These are phyloP conservation scores for Fusarium sambucinum DNA, from an alignment of 2,329 filamentous ascomycete genomes.

Conservation along the genomic window DNA sequence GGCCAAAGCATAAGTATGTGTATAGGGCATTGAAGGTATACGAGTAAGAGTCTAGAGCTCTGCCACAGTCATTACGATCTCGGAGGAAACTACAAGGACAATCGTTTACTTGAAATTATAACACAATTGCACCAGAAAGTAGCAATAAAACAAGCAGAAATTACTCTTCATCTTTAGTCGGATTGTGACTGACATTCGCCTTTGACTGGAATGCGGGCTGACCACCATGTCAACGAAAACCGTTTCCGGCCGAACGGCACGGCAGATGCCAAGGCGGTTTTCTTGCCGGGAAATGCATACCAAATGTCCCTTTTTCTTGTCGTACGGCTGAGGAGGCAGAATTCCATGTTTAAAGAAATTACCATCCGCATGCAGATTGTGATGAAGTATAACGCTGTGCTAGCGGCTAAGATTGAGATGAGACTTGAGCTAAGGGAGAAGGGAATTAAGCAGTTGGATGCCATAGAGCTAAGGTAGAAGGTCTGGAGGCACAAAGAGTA, in stretches of 20 bases:
- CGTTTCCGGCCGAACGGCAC: constrained; percentile 7
- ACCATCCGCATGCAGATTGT: neutral
- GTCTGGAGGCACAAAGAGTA: no score
- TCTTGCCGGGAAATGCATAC: neutral
- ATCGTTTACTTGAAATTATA: constrained; percentile 19
- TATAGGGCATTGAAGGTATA: neutral
- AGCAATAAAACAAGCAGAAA: no score
- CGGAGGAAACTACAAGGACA: constrained; percentile 19
- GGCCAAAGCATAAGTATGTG: constrained; percentile 30
- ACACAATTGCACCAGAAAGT: constrained; percentile 15
- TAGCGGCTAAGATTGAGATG: neutral
- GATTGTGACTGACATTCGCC: neutral
- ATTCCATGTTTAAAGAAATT: neutral
- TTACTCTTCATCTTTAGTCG: neutral
- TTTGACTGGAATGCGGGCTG: constrained; percentile 10
- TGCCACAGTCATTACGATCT: constrained; percentile 28
- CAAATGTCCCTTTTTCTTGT: neutral
- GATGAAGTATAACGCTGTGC: neutral
- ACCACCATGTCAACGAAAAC: neutral
- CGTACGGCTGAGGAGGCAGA: neutral
- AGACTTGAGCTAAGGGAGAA: neutral
- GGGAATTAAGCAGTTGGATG: neutral
- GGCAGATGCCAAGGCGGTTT: neutral
- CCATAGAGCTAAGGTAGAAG: no score
- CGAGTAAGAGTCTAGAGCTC: neutral